Percentiles rank a stretch among this genome's conserved stretches.
phyloP scores from a whole-genome alignment of 371 early-diverging fungal species.

The Actinomucor elegans region DNA sequence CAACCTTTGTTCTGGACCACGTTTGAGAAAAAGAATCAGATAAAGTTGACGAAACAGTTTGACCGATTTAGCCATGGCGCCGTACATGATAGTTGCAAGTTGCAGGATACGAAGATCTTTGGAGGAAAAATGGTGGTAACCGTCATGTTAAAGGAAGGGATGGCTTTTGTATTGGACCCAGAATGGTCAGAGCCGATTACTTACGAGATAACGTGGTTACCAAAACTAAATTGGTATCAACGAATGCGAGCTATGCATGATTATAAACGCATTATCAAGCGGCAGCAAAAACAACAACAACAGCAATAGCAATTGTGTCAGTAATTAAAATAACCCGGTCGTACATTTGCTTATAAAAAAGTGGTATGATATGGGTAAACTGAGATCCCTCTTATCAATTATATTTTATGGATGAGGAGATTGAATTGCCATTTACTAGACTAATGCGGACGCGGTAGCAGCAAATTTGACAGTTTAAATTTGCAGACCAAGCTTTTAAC shows the following conservation, averaged over 20 bases:
- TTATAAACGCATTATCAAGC: background rate
- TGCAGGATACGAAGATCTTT: constrained; percentile 10
- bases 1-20: constrained; percentile 5
- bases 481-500: no score
- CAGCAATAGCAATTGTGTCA: no score
- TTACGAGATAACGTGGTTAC: constrained; percentile 8
- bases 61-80: background rate
- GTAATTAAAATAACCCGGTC: no score
- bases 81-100: background rate
- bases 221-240: constrained; percentile 8
- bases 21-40: constrained; percentile 17
- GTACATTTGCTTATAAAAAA: no score
- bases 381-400: no score
- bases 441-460: no score
- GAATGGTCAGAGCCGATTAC: constrained; percentile 17
- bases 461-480: no score
- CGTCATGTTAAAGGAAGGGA: constrained; percentile 11
- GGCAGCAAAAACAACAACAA: background rate
- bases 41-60: background rate
- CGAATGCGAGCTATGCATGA: background rate
- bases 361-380: constrained; percentile 7
- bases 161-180: constrained; percentile 19
- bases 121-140: background rate
- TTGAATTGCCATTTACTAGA: no score
- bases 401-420: no score